Base-by-base conservation (phyloP, 108 stramenopile genomes). In the Cyclotella sp. region DNA sequence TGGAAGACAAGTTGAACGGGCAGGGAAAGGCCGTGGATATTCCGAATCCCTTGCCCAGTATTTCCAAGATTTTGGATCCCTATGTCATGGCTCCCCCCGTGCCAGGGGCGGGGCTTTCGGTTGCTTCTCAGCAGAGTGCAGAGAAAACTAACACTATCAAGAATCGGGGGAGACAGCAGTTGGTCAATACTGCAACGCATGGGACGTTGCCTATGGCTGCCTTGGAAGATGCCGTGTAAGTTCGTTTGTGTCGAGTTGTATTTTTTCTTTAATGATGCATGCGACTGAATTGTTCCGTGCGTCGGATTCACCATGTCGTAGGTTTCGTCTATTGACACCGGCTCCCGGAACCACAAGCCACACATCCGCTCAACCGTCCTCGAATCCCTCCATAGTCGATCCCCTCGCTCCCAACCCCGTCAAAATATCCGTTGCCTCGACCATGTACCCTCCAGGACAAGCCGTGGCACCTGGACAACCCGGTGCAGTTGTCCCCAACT, bases 181-280 rank as follows among this genome's bases (percentile, higher is more conserved):
- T 79, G 61, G 68, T 79, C 2, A 57, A 79, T 22, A 81, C 89
- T 21, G 80, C 87, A 16, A 71, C 84, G 45, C 86, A 87, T 74
- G 88, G 86, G 8, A 74, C 77, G 0, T 76, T 91, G 58, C 85
- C 90, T 45, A 85, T 82, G 60, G 77, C 89, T 27, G 87, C 86
- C 11, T 76, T 95, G 72, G 94, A 95, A 75, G 94, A 95, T 81
- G 91, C 94, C 14, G 81, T 95, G 91, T 94, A 86, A 79, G 93
- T 61, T 61, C 0, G 21, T 26, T 7, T 21, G 1, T 55, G 55
- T 91, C 15, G 0, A 34, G 43, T 63, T 27, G 29, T 18, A 21
- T 53, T 45, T 30, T 13, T 22, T 30, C 24, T 13, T 8, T 68
- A 9, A 47, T 53, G 19, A n/a, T 15, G 9, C n/a, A 29, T 62